Conservation (phyloP, 257 asterid genomes). For the Rhazya stricta region DNA sequence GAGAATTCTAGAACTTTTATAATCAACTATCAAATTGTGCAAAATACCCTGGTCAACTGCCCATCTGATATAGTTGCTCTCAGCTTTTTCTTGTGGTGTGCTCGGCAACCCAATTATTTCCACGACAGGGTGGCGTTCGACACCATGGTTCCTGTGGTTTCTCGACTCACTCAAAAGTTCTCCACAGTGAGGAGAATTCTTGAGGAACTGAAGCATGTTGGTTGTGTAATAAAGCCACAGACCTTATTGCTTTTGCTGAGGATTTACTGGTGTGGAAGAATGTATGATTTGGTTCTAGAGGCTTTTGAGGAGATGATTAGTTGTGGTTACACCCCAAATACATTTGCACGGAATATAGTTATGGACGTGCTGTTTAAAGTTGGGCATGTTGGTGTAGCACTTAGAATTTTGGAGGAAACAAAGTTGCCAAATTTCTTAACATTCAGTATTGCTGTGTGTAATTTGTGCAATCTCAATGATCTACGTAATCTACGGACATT, state of each 20-base stretch:
- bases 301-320: slow-evolving; percentile 43
- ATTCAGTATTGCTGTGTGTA: slow-evolving; percentile 55
- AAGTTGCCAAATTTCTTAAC: slow-evolving; percentile 60
- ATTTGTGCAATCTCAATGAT: slow-evolving; percentile 61
- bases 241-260: slow-evolving; percentile 66
- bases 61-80: slow-evolving; percentile 61
- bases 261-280: slow-evolving; percentile 62
- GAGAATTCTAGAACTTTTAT: slow-evolving; percentile 16
- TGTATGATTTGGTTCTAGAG: slow-evolving; percentile 55
- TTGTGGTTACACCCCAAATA: slow-evolving; percentile 56
- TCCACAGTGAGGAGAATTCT: slow-evolving; percentile 44
- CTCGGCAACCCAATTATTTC: slow-evolving; percentile 60
- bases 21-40: slow-evolving; percentile 48
- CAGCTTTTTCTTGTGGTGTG: slow-evolving; percentile 63
- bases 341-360: slow-evolving; percentile 48
- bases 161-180: slow-evolving; percentile 40
- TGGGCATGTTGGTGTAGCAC: slow-evolving; percentile 44
- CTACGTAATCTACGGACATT: slow-evolving; percentile 34
- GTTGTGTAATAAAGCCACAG: slow-evolving; percentile 51
- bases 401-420: slow-evolving; percentile 42
- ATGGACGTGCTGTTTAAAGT: slow-evolving; percentile 62
- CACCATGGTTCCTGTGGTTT: slow-evolving; percentile 53
- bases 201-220: slow-evolving; percentile 39
- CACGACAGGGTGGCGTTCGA: slow-evolving; percentile 49
- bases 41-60: slow-evolving; percentile 40